Base-by-base conservation (phyloP, 495 filamentous ascomycete genomes). In the Niebla homalea region DNA sequence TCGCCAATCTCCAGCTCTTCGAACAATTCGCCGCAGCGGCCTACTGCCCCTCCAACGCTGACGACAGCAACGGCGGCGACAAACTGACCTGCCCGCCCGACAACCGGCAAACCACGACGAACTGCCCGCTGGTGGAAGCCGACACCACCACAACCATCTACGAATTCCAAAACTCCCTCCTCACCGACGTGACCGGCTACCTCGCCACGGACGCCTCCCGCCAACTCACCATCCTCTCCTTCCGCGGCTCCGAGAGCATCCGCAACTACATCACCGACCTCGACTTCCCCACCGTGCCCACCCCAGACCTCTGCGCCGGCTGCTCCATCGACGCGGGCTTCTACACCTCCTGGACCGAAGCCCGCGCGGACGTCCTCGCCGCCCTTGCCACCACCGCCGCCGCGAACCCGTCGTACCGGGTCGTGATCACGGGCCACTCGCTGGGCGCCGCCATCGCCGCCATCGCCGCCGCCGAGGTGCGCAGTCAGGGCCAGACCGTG, bases 1-100 rank as follows among this genome's bases (percentile, higher is more conserved):
- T 80, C n/a, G 43, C 60, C 20, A 67, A 74, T 37, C 65, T 90
- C 41, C 64, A 70, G 4, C 67, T 87, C 53, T 85, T 74, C 60
- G 74, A 80, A 15, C 77, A 90, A 59, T 90, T 81, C 62, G 68
- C 84, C 1, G 81, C 71, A 0, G 81, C 85, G 0, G 67, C 79
- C 5, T 87, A 85, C 62, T 92, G 86, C 62, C 68, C 75, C 35
- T 67, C 55, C 44, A 69, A 80, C 48, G 71, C 72, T 39, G 62
- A 73, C 5, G 55, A 66, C 11, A 51, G 60, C 20, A 62, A 62
- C n/a, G 60, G 63, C 14, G 73, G 72, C n/a, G 57, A 66, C 19
- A 64, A 65, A 12, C 50, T 89, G 18, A 70, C 70, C 12, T 93
- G 87, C 62, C 50, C 62, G 1, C 5, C 25, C 19, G n/a, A 16